phyloP scores from a whole-genome alignment of 2,329 filamentous ascomycete species.

The Grosmannia clavigera region DNA sequence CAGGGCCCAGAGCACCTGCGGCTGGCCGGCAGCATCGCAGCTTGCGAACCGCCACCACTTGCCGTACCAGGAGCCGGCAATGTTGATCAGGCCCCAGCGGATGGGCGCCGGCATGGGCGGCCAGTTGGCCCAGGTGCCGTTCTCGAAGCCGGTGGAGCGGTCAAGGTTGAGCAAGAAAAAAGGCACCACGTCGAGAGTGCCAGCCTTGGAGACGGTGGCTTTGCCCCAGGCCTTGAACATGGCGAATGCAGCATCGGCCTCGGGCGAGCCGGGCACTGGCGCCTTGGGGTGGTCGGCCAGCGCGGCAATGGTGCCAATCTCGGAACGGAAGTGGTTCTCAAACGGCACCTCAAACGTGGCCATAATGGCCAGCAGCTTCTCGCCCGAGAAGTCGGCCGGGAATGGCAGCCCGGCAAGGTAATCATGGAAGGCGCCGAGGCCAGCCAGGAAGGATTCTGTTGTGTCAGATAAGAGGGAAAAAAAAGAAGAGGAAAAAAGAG shows the following conservation, averaged over 20 bases:
- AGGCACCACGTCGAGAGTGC: constrained; percentile 45
- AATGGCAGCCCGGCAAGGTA: constrained; percentile 34
- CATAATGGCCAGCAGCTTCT: constrained; percentile 37
- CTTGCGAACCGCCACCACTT: constrained; percentile 54
- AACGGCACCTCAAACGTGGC: constrained; percentile 36
- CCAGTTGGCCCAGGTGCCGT: constrained; percentile 48
- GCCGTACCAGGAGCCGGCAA: constrained; percentile 42
- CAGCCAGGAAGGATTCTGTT: constrained; percentile 35
- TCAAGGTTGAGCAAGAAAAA: constrained; percentile 55
- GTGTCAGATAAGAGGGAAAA: background rate
- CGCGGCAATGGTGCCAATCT: constrained; percentile 38
- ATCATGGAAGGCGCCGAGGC: constrained; percentile 36
- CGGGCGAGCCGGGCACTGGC: constrained; percentile 31
- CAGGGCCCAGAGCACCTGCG: constrained; percentile 40
- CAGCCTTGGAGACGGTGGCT: constrained; percentile 49
- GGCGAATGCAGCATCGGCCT: constrained; percentile 30
- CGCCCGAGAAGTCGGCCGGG: constrained; percentile 29
- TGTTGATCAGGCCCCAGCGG: constrained; percentile 46
- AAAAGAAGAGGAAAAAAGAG: background rate
- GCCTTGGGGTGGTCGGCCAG: constrained; percentile 38
- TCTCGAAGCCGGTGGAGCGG: constrained; percentile 36
- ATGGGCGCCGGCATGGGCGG: constrained; percentile 51
- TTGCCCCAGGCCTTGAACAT: constrained; percentile 51
- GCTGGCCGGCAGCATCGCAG: constrained; percentile 40
- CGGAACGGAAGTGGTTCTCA: constrained; percentile 41